Evolutionary conservation across 192 early-diverging fungal species (phyloP), one percentile per base, ranked within the genome.

Genomic region (Paraglomus occultum): DNA sequence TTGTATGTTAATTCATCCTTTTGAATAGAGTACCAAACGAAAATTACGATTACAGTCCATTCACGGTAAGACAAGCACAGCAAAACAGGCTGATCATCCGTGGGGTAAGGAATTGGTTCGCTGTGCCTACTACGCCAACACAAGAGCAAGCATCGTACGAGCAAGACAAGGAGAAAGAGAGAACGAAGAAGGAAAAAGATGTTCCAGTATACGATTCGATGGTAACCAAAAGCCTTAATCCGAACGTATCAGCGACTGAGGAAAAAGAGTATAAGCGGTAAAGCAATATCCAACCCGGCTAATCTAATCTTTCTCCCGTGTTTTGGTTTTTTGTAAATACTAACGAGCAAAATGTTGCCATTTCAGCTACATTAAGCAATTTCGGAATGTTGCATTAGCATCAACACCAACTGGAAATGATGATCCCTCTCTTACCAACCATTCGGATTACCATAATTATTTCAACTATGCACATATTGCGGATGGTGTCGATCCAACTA

Each of bases 221-320:
- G 45, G 76, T 67, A 54, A 77, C 53, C 38, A 80, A 74, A 4
- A 79, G 77, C 59, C 78, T 86, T 53, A 83, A 90, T 31, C 88
- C 88, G 15, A 73, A 52, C 0, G 79, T 88, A 23, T 77, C 77
- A 18, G 73, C 72, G 8, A 53, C 60, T 20, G 85, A 89, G 59
- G 57, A 72, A 8, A 80, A 85, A 47, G 88, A 88, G 65, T 89
- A 89, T 55, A 77, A 74, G 67, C 78, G 84, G 75, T 89, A 86
- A 54, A 74, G 79, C 43, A 11, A 39, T 8, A 7, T 47, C 11
- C 6, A 61, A 64, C 38, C 31, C 43, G 38, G 11, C 17, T 22
- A 70, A 59, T 38, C 23, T 39, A 6, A 39, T 62, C 5, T 46
- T 8, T 8, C n/a, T 45, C 22, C 1, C 67, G 40, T 55, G 22